Evolutionary conservation across 345 rosid species (phyloP), one percentile per base, ranked within the genome.

Genomic region (Lepidium africanum): DNA sequence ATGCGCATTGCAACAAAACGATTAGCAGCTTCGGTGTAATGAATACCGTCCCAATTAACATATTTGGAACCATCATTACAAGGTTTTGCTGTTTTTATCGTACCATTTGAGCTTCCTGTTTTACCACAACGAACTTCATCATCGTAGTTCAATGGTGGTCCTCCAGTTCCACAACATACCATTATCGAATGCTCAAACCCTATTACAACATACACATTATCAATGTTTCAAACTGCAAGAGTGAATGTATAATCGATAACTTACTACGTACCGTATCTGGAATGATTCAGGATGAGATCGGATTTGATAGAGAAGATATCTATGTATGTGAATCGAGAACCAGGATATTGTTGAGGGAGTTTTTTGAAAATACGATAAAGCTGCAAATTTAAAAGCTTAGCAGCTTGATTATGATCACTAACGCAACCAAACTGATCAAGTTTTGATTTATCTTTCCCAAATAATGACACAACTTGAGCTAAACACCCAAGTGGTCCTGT

Each of bases 101-200:
- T 81, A 21, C 93, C 93, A 25, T 91, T 82, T 36, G 85, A 37
- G 30, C 73, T 86, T 69, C 69, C 83, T 11, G 93, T 94, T 27
- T 79, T 86, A 45, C 99, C 99, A 53, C 99, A 94, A 2, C 59
- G 2, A 53, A 91, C 45, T 30, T 82, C 64, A 46, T 75, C 67
- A 72, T 91, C 83, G 41, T 91, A 94, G 85, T 94, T 94, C 56
- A 91, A 56, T 10, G 97, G 97, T 10, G 93, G 82, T 14, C 99
- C 97, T 76, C 97, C 96, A 35, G 81, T 70, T 40, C 99, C 99
- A 61, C 99, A 94, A 77, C 99, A 94, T 47, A 87, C 92, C 92
- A 85, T 84, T 72, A 87, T 80, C 5, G 93, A 88, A 57, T 94
- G 93, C 61, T 91, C 97, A 67, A 94, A 94, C 71, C 97, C 96